A percentile compares a stretch with the other conserved stretches of the same genome.
phyloP scores from a whole-genome alignment of 2,329 filamentous ascomycete genomes.

The Xylariaceae sp. region DNA sequence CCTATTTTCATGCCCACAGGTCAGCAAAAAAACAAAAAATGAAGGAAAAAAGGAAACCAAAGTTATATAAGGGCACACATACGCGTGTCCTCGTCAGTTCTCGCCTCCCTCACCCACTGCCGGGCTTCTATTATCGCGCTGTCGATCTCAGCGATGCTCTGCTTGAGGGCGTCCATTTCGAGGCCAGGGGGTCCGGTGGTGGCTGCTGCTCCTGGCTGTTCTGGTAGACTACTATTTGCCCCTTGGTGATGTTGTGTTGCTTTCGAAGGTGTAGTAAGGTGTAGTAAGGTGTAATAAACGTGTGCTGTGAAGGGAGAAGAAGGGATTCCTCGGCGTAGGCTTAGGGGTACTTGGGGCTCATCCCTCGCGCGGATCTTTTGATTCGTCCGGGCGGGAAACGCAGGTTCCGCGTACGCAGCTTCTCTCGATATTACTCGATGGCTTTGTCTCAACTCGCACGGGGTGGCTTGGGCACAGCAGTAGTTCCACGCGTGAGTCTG shows the following conservation, averaged over 20 bases:
- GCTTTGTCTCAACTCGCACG: too few relatives aligned
- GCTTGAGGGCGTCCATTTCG: slow-evolving; percentile 11
- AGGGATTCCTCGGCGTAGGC: too few relatives aligned
- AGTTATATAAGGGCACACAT: background rate
- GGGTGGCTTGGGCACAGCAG: too few relatives aligned
- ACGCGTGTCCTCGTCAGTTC: slow-evolving; percentile 11
- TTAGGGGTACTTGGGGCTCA: too few relatives aligned
- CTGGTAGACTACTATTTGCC: background rate
- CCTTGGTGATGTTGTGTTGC: background rate
- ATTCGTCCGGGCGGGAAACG: too few relatives aligned
- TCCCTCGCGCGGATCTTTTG: too few relatives aligned
- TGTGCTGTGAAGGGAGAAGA: too few relatives aligned
- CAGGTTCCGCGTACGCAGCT: too few relatives aligned
- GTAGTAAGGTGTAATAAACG: too few relatives aligned
- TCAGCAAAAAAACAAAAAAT: background rate
- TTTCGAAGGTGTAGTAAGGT: background rate
- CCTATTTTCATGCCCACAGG: slow-evolving; percentile 4
- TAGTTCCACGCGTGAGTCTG: too few relatives aligned
- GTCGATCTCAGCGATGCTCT: slow-evolving; percentile 17
- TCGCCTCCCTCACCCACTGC: slow-evolving; percentile 15
- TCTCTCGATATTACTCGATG: too few relatives aligned
- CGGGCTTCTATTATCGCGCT: slow-evolving; percentile 17
- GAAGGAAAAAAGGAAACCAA: too few relatives aligned
- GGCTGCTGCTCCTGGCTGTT: background rate
- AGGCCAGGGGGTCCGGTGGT: background rate